Evolutionary conservation across 2,329 filamentous ascomycete genomes (phyloP), one percentile per base, ranked within the genome.

Genomic region (Grosmannia serpens): DNA sequence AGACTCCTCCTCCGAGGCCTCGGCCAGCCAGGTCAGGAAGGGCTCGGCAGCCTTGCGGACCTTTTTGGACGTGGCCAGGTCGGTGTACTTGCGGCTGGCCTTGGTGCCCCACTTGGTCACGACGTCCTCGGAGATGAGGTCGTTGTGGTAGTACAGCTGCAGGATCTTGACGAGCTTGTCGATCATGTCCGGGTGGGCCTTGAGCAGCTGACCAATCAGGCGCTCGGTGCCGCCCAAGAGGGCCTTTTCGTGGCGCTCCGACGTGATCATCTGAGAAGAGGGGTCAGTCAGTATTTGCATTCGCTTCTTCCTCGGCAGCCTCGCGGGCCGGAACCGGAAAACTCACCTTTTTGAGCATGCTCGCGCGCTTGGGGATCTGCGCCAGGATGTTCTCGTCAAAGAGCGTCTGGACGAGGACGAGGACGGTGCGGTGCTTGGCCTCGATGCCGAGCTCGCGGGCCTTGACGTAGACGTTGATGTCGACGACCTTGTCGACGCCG

Each of bases 11-110:
- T 61, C 59, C 26, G 87, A 84, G 57, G 91, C 91, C 73, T 88
- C 89, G 66, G 89, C 84, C 60, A 97, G 89, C 92, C 91, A 97
- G 67, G 85, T 88, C 69, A 96, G 81, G 82, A 99, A 99, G 64
- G 89, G 86, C 78, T 95, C 88, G 57, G 94, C 91, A 64, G 89
- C 88, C 80, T 95, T 92, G 77, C 91, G 90, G 63, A 97, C 91
- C 81, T 95, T 95, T 81, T 91, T 92, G 76, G 90, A 95, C 62
- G 85, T 91, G 61, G 86, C 71, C 61, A 95, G 74, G 71, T 97
- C 92, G 66, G 95, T 89, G 71, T 97, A 97, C 79, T 96, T 96
- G 86, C 95, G 96, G 83, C 90, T 96, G 60, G 92, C 91, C 81
- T 94, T 96, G 70, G 83, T 81, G 64, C 91, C 92, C 92, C 94